Percentiles rank a stretch among this genome's conserved stretches.
These are phyloP conservation scores for Colletotrichum agaves DNA, from an alignment of 2,329 filamentous ascomycete species.

Conservation along the genomic window DNA sequence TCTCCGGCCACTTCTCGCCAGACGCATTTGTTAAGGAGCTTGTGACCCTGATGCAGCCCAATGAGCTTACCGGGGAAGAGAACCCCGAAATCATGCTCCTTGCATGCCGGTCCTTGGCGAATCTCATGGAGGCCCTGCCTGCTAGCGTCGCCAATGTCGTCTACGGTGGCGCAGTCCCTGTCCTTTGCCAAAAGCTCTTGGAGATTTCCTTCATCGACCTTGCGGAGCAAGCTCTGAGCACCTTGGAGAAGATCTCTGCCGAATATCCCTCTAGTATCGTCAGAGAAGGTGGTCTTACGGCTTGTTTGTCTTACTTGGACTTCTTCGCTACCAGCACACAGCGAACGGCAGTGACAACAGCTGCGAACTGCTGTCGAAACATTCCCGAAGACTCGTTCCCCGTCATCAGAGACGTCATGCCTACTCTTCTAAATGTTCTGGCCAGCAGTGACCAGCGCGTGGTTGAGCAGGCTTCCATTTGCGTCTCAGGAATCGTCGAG, in stretches of 20 bases:
- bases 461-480: constrained; percentile 95
- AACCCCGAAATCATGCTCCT: constrained; percentile 98
- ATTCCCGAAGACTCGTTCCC: constrained; percentile 93
- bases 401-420: constrained; percentile 95
- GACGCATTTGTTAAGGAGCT: constrained; percentile 97
- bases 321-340: constrained; percentile 99
- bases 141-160: constrained; percentile 95
- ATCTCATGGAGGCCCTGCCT: constrained; percentile 96
- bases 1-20: constrained; percentile 93
- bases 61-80: constrained; percentile 83
- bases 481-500: constrained; percentile 94
- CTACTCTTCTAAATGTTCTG: constrained; percentile 89
- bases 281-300: constrained; percentile 91
- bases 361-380: constrained; percentile 97
- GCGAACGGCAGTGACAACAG: constrained; percentile 94
- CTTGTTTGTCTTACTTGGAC: constrained; percentile 95
- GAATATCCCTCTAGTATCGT: constrained; percentile 97
- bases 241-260: constrained; percentile 95
- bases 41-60: constrained; percentile 89
- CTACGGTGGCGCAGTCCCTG: constrained; percentile 94
- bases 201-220: constrained; percentile 98
- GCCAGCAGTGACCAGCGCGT: constrained; percentile 95
- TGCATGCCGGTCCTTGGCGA: constrained; percentile 93
- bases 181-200: constrained; percentile 92
- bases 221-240: constrained; percentile 96